Conservation (phyloP, 768 basidiomycete genomes). For the Boletus insuetus region DNA sequence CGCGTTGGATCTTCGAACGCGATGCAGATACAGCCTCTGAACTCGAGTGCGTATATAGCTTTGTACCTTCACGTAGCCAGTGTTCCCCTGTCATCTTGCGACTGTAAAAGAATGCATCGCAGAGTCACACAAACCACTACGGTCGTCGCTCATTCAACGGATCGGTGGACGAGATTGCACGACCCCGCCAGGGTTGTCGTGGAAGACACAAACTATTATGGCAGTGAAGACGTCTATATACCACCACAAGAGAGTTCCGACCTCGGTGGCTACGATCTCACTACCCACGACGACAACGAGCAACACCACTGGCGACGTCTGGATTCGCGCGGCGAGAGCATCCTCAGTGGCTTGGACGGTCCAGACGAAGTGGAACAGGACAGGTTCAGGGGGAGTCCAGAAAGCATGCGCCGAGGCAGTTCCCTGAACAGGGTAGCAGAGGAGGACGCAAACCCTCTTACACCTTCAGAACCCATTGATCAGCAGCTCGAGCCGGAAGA, state of each 20-base stretch:
- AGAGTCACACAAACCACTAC: slow-evolving; percentile 32
- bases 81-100: neutral
- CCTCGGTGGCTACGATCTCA: slow-evolving; percentile 22
- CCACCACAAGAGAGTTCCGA: slow-evolving; percentile 15
- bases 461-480: slow-evolving; percentile 8
- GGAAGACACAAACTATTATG: slow-evolving; percentile 16
- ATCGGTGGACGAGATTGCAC: slow-evolving; percentile 9
- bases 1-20: slow-evolving; percentile 9
- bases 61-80: slow-evolving; percentile 2
- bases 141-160: slow-evolving; percentile 22
- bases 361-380: slow-evolving; percentile 24
- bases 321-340: slow-evolving; percentile 33
- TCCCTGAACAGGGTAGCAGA: slow-evolving; percentile 39
- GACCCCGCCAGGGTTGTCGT: slow-evolving; percentile 20
- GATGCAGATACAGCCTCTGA: slow-evolving; percentile 24
- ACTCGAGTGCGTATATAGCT: slow-evolving; percentile 23
- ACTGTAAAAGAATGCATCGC: slow-evolving; percentile 26
- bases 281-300: slow-evolving; percentile 19
- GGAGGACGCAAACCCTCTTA: slow-evolving; percentile 23
- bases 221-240: slow-evolving; percentile 4
- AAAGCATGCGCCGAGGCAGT: slow-evolving; percentile 30
- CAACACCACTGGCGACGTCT: slow-evolving; percentile 31
- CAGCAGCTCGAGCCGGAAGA: slow-evolving; percentile 28
- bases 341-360: slow-evolving; percentile 29
- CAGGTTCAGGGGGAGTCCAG: slow-evolving; percentile 33